Percentiles rank a stretch among this genome's conserved stretches.
phyloP scores from a whole-genome alignment of 164 flowering plant genomes.

The Amborella trichopoda region DNA sequence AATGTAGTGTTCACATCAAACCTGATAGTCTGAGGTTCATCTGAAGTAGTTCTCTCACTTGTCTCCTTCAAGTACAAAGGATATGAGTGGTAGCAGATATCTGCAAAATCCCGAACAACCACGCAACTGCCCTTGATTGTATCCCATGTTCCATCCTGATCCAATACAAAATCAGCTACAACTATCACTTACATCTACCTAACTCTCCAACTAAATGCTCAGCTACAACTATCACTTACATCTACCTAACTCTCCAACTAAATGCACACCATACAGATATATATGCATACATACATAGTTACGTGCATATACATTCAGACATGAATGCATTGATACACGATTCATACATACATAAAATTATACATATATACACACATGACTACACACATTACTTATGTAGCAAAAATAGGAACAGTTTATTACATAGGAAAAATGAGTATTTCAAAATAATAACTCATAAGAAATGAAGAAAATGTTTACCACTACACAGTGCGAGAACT shows the following conservation, averaged over 20 bases:
- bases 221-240: no score
- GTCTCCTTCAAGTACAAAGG: slow-evolving; percentile 63
- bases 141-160: slow-evolving; percentile 91
- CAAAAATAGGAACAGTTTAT: background rate
- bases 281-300: no score
- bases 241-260: no score
- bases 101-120: slow-evolving; percentile 74
- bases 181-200: no score
- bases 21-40: slow-evolving; percentile 61
- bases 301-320: no score
- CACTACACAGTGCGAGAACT: slow-evolving; percentile 66
- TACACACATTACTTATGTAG: no score
- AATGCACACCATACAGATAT: no score
- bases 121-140: slow-evolving; percentile 83
- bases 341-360: no score
- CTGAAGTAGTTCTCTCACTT: slow-evolving; percentile 36
- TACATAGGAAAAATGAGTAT: background rate
- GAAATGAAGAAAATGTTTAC: slow-evolving; percentile 20
- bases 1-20: slow-evolving; percentile 9
- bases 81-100: slow-evolving; percentile 71
- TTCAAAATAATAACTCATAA: background rate
- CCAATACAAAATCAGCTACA: background rate
- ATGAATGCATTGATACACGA: no score
- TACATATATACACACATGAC: no score
- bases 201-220: no score